Evolutionary conservation across 2,329 filamentous ascomycete species (phyloP).

Genomic region (Clonostachys chloroleuca): DNA sequence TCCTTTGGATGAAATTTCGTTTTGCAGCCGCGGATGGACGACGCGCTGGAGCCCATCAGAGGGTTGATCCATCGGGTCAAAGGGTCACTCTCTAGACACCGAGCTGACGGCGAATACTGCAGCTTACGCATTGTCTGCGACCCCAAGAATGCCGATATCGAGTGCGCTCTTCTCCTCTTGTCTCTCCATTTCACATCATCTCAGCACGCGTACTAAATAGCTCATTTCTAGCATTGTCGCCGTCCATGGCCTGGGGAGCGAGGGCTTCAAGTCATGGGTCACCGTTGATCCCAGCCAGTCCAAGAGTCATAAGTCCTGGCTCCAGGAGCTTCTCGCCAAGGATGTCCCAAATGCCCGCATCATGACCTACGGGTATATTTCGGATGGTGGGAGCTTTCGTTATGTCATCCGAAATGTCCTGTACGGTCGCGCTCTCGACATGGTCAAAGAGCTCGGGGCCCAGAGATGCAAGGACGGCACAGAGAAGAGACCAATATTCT

Average conservation of each 20-base stretch:
- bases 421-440: constrained; percentile 13
- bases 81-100: constrained; percentile 10
- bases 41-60: constrained; percentile 11
- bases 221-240: constrained; percentile 14
- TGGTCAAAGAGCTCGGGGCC: constrained; percentile 11
- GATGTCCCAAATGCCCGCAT: constrained; percentile 17
- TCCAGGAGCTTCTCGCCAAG: constrained; percentile 12
- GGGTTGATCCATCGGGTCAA: constrained; percentile 13
- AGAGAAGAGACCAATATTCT: constrained; percentile 13
- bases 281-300: constrained; percentile 10
- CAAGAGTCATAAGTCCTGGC: constrained; percentile 9
- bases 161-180: constrained; percentile 7
- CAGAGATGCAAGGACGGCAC: constrained; percentile 10
- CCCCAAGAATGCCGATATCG: constrained; percentile 12
- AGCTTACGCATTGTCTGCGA: constrained; percentile 12
- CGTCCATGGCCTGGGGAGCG: constrained; percentile 15
- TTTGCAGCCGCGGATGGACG: constrained; percentile 6
- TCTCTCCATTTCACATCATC: background rate
- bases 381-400: constrained; percentile 11
- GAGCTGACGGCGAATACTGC: constrained; percentile 4
- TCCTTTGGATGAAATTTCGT: too few relatives aligned
- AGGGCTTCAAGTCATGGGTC: constrained; percentile 16
- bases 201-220: background rate
- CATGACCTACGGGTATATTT: constrained; percentile 15
- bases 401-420: constrained; percentile 14